Evolutionary conservation across 257 asterid genomes (phyloP).

Genomic region (Solanum megistacrolobum): DNA sequence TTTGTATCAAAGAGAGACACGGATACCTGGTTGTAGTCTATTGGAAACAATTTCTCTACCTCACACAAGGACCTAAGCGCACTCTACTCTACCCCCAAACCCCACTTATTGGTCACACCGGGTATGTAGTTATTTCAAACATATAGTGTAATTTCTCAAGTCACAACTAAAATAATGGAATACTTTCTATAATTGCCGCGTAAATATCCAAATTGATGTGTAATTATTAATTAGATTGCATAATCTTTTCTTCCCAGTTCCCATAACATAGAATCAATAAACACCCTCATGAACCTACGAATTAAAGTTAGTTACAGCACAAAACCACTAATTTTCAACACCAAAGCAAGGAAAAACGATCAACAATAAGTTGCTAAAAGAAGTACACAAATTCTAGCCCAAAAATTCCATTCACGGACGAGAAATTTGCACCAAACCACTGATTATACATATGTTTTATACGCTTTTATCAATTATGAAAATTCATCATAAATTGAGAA

Average conservation of each 20-base stretch:
- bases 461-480: not conserved
- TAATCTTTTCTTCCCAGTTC: not conserved
- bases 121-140: not conserved
- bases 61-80: not conserved
- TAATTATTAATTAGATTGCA: not conserved
- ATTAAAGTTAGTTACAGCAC: not conserved
- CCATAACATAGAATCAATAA: not conserved
- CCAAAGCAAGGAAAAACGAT: not conserved
- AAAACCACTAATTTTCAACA: not conserved
- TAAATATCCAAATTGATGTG: not conserved
- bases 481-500: not conserved
- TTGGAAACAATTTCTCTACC: not conserved
- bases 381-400: not conserved
- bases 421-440: not conserved
- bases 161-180: not conserved
- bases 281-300: not conserved
- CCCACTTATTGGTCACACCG: not conserved
- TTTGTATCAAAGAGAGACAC: not conserved
- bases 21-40: not conserved
- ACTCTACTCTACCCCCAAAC: not conserved
- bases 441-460: not conserved
- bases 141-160: not conserved
- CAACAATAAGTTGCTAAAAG: not conserved
- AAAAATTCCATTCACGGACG: not conserved
- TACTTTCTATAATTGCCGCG: not conserved